phyloP scores from a whole-genome alignment of 768 basidiomycete genomes.

The Suillus brevipes region DNA sequence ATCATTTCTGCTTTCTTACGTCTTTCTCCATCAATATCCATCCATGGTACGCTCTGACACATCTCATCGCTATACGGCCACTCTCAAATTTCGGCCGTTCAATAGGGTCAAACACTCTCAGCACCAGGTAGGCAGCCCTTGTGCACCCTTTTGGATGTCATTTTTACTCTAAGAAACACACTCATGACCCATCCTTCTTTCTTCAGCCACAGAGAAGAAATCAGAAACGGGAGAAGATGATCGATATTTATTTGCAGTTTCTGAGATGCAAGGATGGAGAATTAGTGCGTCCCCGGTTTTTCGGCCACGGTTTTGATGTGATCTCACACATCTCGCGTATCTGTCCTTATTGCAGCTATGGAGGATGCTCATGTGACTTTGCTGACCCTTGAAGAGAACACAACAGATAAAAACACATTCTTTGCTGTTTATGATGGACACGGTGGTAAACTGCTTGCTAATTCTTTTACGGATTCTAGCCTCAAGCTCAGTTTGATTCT shows the following conservation, averaged over 20 bases:
- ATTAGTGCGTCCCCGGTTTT: slow-evolving; percentile 68
- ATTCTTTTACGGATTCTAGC: slow-evolving; percentile 8
- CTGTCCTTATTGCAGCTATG: slow-evolving; percentile 66
- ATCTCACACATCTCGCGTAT: slow-evolving; percentile 18
- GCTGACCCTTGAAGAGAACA: slow-evolving; percentile 61
- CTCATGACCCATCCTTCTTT: slow-evolving; percentile 17
- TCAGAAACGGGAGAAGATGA: slow-evolving; percentile 72
- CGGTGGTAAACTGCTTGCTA: slow-evolving; percentile 59
- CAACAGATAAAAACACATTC: slow-evolving; percentile 63
- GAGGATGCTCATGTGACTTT: slow-evolving; percentile 90
- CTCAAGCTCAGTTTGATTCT: slow-evolving; percentile 9
- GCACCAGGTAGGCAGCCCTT: slow-evolving; percentile 58
- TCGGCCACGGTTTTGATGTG: not conserved
- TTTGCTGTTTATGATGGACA: slow-evolving; percentile 99
- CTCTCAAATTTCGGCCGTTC: slow-evolving; percentile 10
- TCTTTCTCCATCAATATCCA: slow-evolving; percentile 24
- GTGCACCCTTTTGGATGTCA: slow-evolving; percentile 7
- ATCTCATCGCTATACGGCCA: slow-evolving; percentile 7
- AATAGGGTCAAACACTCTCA: slow-evolving; percentile 85
- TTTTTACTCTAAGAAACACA: slow-evolving; percentile 6
- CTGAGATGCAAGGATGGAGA: slow-evolving; percentile 99
- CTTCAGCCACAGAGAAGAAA: slow-evolving; percentile 77
- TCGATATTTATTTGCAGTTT: slow-evolving; percentile 71
- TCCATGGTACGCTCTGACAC: slow-evolving; percentile 26
- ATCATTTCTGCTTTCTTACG: slow-evolving; percentile 20